Percentiles rank a stretch among this genome's conserved stretches.
These are phyloP conservation scores for Lolium perenne DNA, from an alignment of 176 grass and related monocot genomes.

Conservation along the genomic window DNA sequence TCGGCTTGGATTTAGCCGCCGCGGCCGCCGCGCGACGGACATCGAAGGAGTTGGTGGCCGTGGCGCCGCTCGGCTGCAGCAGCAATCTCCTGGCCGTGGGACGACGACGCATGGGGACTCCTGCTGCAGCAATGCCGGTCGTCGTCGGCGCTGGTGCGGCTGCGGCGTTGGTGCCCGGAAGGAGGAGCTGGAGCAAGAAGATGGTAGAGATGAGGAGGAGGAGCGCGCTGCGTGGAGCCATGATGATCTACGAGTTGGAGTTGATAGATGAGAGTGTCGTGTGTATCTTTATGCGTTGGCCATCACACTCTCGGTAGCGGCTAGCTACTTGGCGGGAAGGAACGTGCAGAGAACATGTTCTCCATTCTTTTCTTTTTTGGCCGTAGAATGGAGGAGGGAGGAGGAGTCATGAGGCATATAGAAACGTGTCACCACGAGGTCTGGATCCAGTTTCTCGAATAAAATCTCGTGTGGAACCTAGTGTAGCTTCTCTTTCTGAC, in stretches of 20 bases:
- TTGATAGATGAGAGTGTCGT: background rate
- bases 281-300: conserved; percentile 17
- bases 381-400: background rate
- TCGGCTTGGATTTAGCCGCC: conserved; percentile 26
- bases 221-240: conserved; percentile 30
- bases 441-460: conserved; percentile 20
- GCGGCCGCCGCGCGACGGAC: background rate
- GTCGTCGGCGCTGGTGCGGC: background rate
- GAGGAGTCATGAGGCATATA: conserved; percentile 20
- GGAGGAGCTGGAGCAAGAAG: conserved; percentile 53
- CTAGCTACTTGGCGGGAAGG: conserved; percentile 21
- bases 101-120: background rate
- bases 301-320: conserved; percentile 15
- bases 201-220: conserved; percentile 32
- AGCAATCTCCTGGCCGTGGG: conserved; percentile 51
- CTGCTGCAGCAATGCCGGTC: background rate
- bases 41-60: conserved; percentile 38
- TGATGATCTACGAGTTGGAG: conserved; percentile 38
- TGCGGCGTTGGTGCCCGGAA: background rate
- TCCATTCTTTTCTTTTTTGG: background rate
- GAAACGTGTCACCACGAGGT: conserved; percentile 50
- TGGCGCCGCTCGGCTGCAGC: conserved; percentile 1
- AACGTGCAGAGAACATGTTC: conserved; percentile 44
- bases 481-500: background rate
- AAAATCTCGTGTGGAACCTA: background rate